phyloP scores from a whole-genome alignment of 768 basidiomycete genomes.

The Lactifluus rugatus region DNA sequence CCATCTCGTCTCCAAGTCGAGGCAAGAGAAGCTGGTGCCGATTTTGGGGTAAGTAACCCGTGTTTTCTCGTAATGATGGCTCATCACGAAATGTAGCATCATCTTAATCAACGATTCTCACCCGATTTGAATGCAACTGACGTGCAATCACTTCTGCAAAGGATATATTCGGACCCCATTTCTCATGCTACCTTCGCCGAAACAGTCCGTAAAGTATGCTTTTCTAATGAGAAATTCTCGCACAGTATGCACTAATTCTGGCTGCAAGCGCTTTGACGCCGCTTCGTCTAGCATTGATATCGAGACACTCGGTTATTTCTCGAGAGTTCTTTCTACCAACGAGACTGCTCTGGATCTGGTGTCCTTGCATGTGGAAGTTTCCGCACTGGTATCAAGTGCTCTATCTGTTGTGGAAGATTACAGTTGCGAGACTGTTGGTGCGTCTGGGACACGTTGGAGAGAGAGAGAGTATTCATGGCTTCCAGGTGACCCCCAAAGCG shows the following conservation, averaged over 20 bases:
- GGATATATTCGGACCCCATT: conserved; percentile 15
- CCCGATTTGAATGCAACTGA: conserved; percentile 10
- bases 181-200: conserved; percentile 49
- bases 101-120: conserved; percentile 46
- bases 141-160: conserved; percentile 8
- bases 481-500: conserved; percentile 75
- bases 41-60: conserved; percentile 41
- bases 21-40: conserved; percentile 48
- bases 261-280: conserved; percentile 45
- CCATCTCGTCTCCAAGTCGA: conserved; percentile 44
- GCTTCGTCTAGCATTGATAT: conserved; percentile 47
- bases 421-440: conserved; percentile 75
- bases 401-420: conserved; percentile 58
- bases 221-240: background rate
- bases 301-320: conserved; percentile 61
- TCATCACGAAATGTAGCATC: conserved; percentile 30
- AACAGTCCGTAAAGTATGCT: conserved; percentile 45
- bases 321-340: conserved; percentile 50
- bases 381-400: conserved; percentile 53
- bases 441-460: conserved; percentile 22
- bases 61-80: conserved; percentile 14
- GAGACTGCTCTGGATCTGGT: conserved; percentile 57
- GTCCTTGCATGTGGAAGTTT: conserved; percentile 55
- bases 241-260: conserved; percentile 1
- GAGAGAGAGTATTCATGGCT: background rate